Evolutionary conservation across 2,329 filamentous ascomycete genomes (phyloP).

Genomic region (Xylaria sp.): DNA sequence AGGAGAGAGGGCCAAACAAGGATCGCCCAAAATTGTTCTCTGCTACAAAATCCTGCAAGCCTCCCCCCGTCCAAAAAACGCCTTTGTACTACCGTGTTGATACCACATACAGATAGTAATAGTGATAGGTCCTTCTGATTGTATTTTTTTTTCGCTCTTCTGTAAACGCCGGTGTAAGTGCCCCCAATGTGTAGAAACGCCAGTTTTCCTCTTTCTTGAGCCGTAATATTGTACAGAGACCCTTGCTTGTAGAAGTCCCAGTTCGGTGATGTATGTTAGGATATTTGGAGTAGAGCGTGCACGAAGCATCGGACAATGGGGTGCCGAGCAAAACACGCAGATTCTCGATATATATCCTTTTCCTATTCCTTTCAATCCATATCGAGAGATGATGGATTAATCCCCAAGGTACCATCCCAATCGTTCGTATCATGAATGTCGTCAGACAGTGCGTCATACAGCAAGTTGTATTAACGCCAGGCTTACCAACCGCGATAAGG

Average conservation of each 20-base stretch:
- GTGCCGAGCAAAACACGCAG: slow-evolving; percentile 7
- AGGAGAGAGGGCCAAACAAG: slow-evolving; percentile 15
- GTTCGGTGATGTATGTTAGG: slow-evolving; percentile 6
- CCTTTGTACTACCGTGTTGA: slow-evolving; percentile 27
- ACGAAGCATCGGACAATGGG: not conserved
- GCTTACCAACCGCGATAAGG: slow-evolving; percentile 35
- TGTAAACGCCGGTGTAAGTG: slow-evolving; percentile 31
- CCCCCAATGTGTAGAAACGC: slow-evolving; percentile 29
- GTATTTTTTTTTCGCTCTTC: slow-evolving; percentile 22
- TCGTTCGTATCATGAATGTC: slow-evolving; percentile 32
- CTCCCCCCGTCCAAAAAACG: slow-evolving; percentile 32
- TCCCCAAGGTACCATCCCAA: slow-evolving; percentile 32
- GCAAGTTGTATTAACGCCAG: slow-evolving; percentile 38
- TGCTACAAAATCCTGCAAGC: slow-evolving; percentile 41
- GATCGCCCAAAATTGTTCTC: slow-evolving; percentile 28
- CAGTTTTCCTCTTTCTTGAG: slow-evolving; percentile 19
- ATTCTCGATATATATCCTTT: slow-evolving; percentile 4
- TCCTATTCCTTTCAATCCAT: slow-evolving; percentile 11
- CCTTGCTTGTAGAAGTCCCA: slow-evolving; percentile 2
- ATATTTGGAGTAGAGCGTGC: not conserved
- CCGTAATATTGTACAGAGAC: slow-evolving; percentile 32
- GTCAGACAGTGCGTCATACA: slow-evolving; percentile 37
- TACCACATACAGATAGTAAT: slow-evolving; percentile 22
- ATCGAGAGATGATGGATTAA: slow-evolving; percentile 34
- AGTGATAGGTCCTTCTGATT: slow-evolving; percentile 17